A percentile compares a stretch with the other conserved stretches of the same genome.
These are phyloP conservation scores for Fraxinus dipetala DNA, from an alignment of 305 asterid species.

Conservation along the genomic window DNA sequence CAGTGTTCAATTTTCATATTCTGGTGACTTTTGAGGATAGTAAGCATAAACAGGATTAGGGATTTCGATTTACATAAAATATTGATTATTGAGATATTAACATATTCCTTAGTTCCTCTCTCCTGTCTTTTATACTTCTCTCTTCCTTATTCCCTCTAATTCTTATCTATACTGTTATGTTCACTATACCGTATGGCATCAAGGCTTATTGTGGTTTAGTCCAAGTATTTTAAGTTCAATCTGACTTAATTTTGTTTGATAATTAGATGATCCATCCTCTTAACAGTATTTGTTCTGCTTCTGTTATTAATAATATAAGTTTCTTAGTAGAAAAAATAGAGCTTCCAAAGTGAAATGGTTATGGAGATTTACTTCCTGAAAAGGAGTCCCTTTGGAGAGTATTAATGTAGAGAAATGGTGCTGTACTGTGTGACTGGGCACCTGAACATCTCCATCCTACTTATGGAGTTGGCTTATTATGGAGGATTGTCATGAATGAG, in stretches of 20 bases:
- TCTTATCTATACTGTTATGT: not conserved
- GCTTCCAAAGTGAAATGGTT: not conserved
- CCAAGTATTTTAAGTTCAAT: not conserved
- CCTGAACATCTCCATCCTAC: not conserved
- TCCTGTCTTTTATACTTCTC: not conserved
- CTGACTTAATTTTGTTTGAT: not conserved
- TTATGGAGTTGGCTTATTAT: not conserved
- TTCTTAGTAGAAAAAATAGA: not conserved
- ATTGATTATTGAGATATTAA: not conserved
- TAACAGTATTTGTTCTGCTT: not conserved
- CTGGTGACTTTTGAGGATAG: not conserved
- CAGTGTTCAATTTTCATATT: not conserved
- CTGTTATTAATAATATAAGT: not conserved
- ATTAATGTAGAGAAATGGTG: not conserved
- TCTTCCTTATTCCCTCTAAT: not conserved
- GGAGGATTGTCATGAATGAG: not conserved
- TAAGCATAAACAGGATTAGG: not conserved
- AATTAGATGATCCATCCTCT: not conserved
- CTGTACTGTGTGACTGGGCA: not conserved
- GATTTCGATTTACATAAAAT: not conserved
- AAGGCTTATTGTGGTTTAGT: not conserved
- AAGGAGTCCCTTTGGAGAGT: not conserved
- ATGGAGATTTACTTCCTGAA: not conserved
- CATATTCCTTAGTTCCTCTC: not conserved
- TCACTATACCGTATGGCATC: not conserved